Evolutionary conservation across 2,329 filamentous ascomycete genomes (phyloP), one percentile per base, ranked within the genome.

Genomic region (Fusarium denticulatum): DNA sequence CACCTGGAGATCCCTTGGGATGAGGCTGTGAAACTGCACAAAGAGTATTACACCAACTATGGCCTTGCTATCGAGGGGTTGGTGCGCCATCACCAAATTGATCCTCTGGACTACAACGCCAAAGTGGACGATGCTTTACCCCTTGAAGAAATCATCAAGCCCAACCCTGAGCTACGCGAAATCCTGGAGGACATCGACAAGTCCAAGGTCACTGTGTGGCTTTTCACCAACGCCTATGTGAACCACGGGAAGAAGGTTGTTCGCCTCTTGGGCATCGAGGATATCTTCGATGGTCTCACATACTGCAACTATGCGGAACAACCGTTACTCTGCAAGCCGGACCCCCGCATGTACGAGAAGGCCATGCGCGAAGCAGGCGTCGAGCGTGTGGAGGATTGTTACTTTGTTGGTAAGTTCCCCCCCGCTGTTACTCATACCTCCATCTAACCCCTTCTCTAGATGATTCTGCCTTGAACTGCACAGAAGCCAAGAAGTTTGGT

Each of bases 51-150:
- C 85, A 92, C 91, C 79, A 95, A 94, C 81, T 99, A 99, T 81
- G 96, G 97, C 36, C 90, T 99, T n/a, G 96, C 96, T 36, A 97
- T 99, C 73, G 95, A 98, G 84, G 96, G 96, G 4, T 88, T 99
- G 3, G 94, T 97, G 42, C 91, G 94, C 15, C 93, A 98, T 83
- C 96, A 99, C 85, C 91, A 97, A 82, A 97, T 99, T 77, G 94
- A 98, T 79, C 94, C 96, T 3, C 87, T 99, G 10, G 95, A 97
- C 62, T 99, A 98, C 86, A 99, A 99, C 82, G 85, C 89, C 73
- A 92, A 97, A 83, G 96, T 99, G 18, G 96, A 99, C 80, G 96
- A 99, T 81, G 96, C 96, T 6, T 85, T 99, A 28, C 95, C 96
- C 0, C 88, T 99, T 7, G 94, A 98, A 79, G 86, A 89, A 24